Conservation (phyloP, 805 yeast species). For the Cyberlindnera mycetangii region DNA sequence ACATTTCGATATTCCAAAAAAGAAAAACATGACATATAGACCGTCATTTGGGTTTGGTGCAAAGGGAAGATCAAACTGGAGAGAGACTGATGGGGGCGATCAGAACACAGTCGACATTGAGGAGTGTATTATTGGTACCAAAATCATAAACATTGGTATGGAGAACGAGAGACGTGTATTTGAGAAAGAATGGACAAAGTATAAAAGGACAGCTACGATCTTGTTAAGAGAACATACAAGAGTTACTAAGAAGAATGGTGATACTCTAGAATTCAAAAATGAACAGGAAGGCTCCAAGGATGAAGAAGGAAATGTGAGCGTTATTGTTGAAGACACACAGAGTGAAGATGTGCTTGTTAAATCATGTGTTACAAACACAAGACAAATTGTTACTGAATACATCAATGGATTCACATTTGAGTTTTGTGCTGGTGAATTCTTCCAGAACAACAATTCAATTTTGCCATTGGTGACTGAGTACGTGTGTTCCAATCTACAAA, state of each 20-base stretch:
- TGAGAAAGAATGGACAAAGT: slow-evolving; percentile 40
- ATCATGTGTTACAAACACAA: slow-evolving; percentile 74
- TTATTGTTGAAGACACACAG: slow-evolving; percentile 29
- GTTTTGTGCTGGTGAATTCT: slow-evolving; percentile 93
- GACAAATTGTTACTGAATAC: slow-evolving; percentile 77
- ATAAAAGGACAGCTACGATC: slow-evolving; percentile 82
- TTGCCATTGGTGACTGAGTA: slow-evolving; percentile 79
- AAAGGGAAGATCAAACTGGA: slow-evolving; percentile 76
- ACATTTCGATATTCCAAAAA: slow-evolving; percentile 80
- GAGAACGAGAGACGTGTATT: slow-evolving; percentile 61
- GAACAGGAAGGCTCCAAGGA: slow-evolving; percentile 45
- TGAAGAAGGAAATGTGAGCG: slow-evolving; percentile 34
- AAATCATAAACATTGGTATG: slow-evolving; percentile 72
- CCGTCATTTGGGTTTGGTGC: slow-evolving; percentile 90
- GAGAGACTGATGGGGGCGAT: slow-evolving; percentile 54
- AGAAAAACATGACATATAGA: slow-evolving; percentile 36
- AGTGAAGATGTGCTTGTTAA: slow-evolving; percentile 40
- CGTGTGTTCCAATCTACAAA: slow-evolving; percentile 67
- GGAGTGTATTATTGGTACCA: slow-evolving; percentile 88
- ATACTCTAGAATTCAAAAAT: slow-evolving; percentile 32
- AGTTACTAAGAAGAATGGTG: slow-evolving; percentile 24
- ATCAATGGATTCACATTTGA: slow-evolving; percentile 75
- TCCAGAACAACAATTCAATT: slow-evolving; percentile 93
- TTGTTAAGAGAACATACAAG: slow-evolving; percentile 76
- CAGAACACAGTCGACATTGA: slow-evolving; percentile 81